phyloP scores from a whole-genome alignment of 495 filamentous ascomycete genomes.

The Penicillium bovifimosum region DNA sequence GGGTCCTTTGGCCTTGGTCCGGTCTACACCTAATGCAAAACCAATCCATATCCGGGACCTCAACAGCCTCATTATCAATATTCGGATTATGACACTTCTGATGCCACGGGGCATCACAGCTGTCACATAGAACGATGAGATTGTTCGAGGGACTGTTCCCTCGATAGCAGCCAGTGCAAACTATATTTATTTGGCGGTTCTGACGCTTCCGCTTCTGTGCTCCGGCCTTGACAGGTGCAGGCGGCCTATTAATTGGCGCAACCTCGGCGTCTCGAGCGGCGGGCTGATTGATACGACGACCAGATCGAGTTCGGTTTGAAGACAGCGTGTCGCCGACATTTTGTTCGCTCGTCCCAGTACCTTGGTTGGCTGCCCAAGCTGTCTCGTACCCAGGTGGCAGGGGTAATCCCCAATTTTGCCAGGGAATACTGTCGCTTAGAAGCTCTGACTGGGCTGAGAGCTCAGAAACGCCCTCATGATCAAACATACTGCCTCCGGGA shows the following conservation, averaged over 20 bases:
- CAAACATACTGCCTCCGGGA: not conserved
- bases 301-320: slow-evolving; percentile 6
- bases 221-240: not conserved
- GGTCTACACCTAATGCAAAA: slow-evolving; percentile 65
- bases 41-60: slow-evolving; percentile 67
- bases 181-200: slow-evolving; percentile 37
- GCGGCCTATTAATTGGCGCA: not conserved
- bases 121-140: slow-evolving; percentile 92
- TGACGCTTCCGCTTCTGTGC: slow-evolving; percentile 40
- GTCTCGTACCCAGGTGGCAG: not conserved
- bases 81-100: slow-evolving; percentile 84
- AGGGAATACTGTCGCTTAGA: not conserved
- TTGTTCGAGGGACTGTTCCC: slow-evolving; percentile 71
- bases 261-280: not conserved
- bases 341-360: not conserved
- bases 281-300: not conserved
- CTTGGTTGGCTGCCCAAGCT: not conserved
- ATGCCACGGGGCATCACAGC: slow-evolving; percentile 84
- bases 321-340: not conserved
- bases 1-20: slow-evolving; percentile 24
- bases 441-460: not conserved
- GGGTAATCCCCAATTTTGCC: not conserved
- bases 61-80: slow-evolving; percentile 65
- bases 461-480: not conserved
- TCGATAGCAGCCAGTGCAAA: slow-evolving; percentile 75